Percentiles rank a stretch among this genome's conserved stretches.
Conservation (phyloP, 495 filamentous ascomycete species). For the Cairneyella variabilis region DNA sequence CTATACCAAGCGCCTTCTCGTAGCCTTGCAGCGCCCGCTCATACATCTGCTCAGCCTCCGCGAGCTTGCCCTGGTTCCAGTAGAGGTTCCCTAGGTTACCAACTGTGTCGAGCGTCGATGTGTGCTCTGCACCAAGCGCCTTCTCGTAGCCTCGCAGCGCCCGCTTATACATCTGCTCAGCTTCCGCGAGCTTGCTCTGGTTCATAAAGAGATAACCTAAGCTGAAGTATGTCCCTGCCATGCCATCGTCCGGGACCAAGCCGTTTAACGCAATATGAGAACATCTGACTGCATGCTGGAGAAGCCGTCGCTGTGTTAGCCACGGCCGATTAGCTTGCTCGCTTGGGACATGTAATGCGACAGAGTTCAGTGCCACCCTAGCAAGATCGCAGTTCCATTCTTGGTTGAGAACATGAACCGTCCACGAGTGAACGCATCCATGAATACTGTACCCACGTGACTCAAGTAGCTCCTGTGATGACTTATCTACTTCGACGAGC, state of each 20-base stretch:
- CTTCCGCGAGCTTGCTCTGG: no score
- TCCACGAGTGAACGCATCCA: slow-evolving; percentile 34
- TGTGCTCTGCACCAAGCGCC: slow-evolving; percentile 28
- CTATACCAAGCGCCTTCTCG: slow-evolving; percentile 30
- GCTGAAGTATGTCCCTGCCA: slow-evolving; percentile 24
- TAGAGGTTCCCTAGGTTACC: no score
- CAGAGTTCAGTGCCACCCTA: slow-evolving; percentile 6
- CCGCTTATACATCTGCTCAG: slow-evolving; percentile 31
- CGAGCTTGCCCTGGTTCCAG: slow-evolving; percentile 25
- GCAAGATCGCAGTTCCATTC: slow-evolving; percentile 22
- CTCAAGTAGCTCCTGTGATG: slow-evolving; percentile 17
- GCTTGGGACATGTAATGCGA: slow-evolving; percentile 17
- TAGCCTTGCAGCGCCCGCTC: no score
- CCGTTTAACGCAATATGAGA: slow-evolving; percentile 31
- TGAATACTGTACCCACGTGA: slow-evolving; percentile 34
- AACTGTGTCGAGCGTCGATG: no score
- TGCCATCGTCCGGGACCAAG: slow-evolving; percentile 33
- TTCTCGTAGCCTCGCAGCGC: no score
- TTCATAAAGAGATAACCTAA: slow-evolving; percentile 25
- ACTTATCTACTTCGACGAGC: slow-evolving; percentile 23
- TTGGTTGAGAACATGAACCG: slow-evolving; percentile 30
- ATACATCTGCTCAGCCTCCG: no score
- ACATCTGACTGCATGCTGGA: slow-evolving; percentile 2
- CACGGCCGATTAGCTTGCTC: slow-evolving; percentile 19
- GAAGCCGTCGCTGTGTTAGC: no score